Evolutionary conservation across 495 filamentous ascomycete species (phyloP).

Genomic region (Penicillium desertorum): DNA sequence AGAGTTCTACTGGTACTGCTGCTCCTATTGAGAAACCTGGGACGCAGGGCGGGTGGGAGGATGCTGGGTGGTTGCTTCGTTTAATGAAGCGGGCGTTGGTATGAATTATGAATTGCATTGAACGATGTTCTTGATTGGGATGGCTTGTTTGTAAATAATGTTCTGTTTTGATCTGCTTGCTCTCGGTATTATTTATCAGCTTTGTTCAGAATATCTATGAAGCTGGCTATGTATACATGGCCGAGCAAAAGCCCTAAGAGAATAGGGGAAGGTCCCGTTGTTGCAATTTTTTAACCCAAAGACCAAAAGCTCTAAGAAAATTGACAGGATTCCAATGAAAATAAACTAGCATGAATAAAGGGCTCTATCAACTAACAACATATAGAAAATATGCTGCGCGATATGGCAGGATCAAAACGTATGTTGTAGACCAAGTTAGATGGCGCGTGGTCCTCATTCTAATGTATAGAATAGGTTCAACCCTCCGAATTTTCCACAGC

Average conservation of each 20-base stretch:
- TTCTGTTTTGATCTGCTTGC: not conserved
- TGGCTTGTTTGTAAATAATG: slow-evolving; percentile 1
- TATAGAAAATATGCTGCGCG: not conserved
- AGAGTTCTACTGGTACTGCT: slow-evolving; percentile 24
- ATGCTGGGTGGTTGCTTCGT: slow-evolving; percentile 80
- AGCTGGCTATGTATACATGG: slow-evolving; percentile 2
- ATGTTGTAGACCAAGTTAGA: not conserved
- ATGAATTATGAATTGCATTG: slow-evolving; percentile 32
- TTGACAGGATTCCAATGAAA: slow-evolving; percentile 6
- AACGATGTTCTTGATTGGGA: not conserved
- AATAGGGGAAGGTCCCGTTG: not conserved
- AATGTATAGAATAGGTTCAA: not conserved
- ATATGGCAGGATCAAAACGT: not conserved
- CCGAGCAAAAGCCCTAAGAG: not conserved
- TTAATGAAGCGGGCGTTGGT: slow-evolving; percentile 72
- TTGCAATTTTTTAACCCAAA: not conserved
- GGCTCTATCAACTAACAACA: not conserved
- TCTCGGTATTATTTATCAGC: not conserved
- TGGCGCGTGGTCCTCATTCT: slow-evolving; percentile 1
- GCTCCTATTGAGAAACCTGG: slow-evolving; percentile 41
- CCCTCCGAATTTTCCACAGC: not conserved
- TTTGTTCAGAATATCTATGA: slow-evolving; percentile 6
- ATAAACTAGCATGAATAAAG: slow-evolving; percentile 4
- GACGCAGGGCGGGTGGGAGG: slow-evolving; percentile 68
- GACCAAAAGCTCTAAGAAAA: not conserved